A percentile compares a stretch with the other conserved stretches of the same genome.
These are phyloP conservation scores for Litchi chinensis DNA, from an alignment of 345 rosid genomes.

Conservation along the genomic window DNA sequence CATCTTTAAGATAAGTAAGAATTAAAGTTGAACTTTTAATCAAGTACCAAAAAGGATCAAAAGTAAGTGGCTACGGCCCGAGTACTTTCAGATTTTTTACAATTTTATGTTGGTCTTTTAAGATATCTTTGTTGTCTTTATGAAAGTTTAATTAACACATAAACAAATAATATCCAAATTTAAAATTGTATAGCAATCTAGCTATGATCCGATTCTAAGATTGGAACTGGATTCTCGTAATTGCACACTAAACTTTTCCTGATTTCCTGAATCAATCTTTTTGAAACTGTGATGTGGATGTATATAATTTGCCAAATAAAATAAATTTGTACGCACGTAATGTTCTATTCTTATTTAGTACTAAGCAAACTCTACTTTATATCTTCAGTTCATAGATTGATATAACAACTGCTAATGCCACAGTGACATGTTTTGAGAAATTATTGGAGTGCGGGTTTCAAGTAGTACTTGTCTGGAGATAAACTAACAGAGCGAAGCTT, in stretches of 20 bases:
- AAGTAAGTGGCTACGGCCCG: background rate
- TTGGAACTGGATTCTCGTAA: constrained; percentile 30
- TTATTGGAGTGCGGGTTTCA: background rate
- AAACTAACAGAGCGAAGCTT: too few species aligned
- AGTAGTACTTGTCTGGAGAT: background rate
- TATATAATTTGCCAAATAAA: constrained; percentile 1
- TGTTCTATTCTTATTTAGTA: constrained; percentile 2
- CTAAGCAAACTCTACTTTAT: background rate
- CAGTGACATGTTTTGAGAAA: background rate
- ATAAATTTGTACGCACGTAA: background rate
- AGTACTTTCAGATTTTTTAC: constrained; percentile 12
- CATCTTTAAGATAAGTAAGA: background rate
- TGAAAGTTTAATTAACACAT: constrained; percentile 4
- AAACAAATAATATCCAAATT: constrained; percentile 11
- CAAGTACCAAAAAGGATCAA: constrained; percentile 8
- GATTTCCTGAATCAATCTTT: constrained; percentile 25
- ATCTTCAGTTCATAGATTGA: background rate
- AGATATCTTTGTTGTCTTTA: constrained; percentile 6
- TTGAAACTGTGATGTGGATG: background rate
- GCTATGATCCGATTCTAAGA: constrained; percentile 16
- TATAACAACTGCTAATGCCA: background rate
- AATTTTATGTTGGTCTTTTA: constrained; percentile 4
- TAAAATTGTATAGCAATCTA: constrained; percentile 6
- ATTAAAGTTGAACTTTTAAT: background rate
- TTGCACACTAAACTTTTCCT: constrained; percentile 13